Conservation (phyloP, 2,329 filamentous ascomycete species). For the Calonectria multiphialidica region DNA sequence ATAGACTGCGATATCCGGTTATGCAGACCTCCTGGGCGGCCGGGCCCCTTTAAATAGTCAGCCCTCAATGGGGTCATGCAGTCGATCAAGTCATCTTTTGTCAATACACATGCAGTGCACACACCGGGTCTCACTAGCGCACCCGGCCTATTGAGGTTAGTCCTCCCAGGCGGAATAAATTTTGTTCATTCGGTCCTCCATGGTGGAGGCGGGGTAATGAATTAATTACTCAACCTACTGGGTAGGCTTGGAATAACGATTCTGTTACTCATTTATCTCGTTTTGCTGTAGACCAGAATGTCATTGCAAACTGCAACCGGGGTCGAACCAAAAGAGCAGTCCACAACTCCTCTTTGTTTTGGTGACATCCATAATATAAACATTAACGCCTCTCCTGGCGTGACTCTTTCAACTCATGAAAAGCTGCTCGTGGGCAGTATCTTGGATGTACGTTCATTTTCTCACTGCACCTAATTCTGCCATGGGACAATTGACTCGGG, state of each 20-base stretch:
- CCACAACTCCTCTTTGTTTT: neutral
- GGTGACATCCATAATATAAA: neutral
- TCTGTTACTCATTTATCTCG: neutral
- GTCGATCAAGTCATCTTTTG: too few species aligned
- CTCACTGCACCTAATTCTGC: neutral
- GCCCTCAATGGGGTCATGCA: too few species aligned
- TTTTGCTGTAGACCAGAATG: neutral
- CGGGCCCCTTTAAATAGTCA: too few species aligned
- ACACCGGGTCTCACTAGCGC: too few species aligned
- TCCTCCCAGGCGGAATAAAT: too few species aligned
- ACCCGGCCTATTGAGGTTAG: too few species aligned
- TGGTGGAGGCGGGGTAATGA: too few species aligned
- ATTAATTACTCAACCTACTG: too few species aligned
- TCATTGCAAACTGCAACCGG: neutral
- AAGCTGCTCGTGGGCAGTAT: conserved; percentile 10
- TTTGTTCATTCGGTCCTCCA: too few species aligned
- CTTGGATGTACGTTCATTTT: neutral
- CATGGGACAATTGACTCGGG: neutral
- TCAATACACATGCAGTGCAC: too few species aligned
- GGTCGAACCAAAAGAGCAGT: neutral
- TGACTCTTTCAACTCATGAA: conserved; percentile 13
- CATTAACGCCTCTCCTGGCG: neutral
- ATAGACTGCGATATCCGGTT: too few species aligned
- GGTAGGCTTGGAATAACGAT: neutral
- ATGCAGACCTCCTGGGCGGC: too few species aligned